These are phyloP conservation scores for Cercospora zeina DNA, from an alignment of 2,329 filamentous ascomycete species.

Conservation along the genomic window DNA sequence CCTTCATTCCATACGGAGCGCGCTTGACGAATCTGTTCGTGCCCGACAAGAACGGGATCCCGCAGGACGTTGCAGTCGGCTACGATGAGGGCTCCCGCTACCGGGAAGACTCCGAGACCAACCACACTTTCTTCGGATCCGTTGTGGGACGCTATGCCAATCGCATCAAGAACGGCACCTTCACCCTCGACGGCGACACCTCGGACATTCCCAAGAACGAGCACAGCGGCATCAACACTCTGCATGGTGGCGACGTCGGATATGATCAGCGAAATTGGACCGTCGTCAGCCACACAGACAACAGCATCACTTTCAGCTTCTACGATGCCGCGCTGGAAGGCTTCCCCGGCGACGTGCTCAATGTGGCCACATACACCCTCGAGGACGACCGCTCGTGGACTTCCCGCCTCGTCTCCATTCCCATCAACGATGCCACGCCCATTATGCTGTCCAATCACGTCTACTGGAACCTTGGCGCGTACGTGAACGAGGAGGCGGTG, in stretches of 20 bases:
- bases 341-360: constrained; percentile 75
- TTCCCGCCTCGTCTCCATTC: constrained; percentile 69
- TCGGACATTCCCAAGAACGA: constrained; percentile 56
- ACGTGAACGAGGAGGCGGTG: constrained; percentile 68
- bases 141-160: constrained; percentile 59
- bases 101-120: constrained; percentile 48
- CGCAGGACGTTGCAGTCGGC: constrained; percentile 54
- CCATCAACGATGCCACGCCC: constrained; percentile 73
- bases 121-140: constrained; percentile 63
- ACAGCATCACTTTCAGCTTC: constrained; percentile 73
- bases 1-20: constrained; percentile 38
- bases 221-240: constrained; percentile 52
- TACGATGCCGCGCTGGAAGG: constrained; percentile 71
- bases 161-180: constrained; percentile 58
- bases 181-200: constrained; percentile 50
- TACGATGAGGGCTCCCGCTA: constrained; percentile 49
- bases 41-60: constrained; percentile 39
- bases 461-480: constrained; percentile 84
- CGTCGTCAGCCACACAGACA: constrained; percentile 65
- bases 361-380: constrained; percentile 72
- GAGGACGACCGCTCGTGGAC: constrained; percentile 65
- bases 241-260: constrained; percentile 52
- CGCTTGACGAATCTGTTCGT: constrained; percentile 37
- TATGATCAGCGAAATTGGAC: constrained; percentile 74
- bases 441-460: constrained; percentile 77